Base-by-base conservation (phyloP, 2,329 filamentous ascomycete species). In the Sclerotinia subarctica region DNA sequence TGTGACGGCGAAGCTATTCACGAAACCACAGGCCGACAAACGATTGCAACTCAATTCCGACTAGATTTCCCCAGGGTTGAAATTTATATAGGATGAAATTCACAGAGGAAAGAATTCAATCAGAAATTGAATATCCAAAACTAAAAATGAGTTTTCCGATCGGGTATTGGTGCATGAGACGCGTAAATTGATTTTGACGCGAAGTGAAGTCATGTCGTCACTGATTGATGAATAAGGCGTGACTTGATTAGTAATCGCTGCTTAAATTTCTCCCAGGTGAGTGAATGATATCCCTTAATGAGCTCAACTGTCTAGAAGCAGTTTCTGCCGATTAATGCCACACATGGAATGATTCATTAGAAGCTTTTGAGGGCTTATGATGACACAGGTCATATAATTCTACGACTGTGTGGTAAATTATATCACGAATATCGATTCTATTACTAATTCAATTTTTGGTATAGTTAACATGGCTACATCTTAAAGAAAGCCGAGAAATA, bases 111-210 rank as follows among this genome's bases (percentile, higher is more conserved):
- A 21, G 51, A 21, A 62, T 24, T 24, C 21, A 15, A 26, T 11
- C 17, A 51, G 46, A 7, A 51, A 26, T 24, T 63, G 15, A 38
- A 42, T 15, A 2, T 15, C 2, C 3, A 21, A 51, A 35, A 51
- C 35, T 24, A 8, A 15, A 42, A 51, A 32, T 24, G 38, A 29
- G 19, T 17, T 32, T 8, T 42, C 38, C 13, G 38, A 44, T 44
- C 44, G 49, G 49, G 35, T 15, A 46, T 64, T 38, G 38, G 38
- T 38, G 17, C 19, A 47, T 58, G 63, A 46, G 24, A 65, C 63
- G 51, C 63, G 63, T 65, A 32, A 44, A 65, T 58, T 65, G 44
- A 58, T 57, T 65, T 65, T 58, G 19, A 65, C 51, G 63, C 63
- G 63, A 65, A 24, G 51, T 65, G 51, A 32, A 65, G 51, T 65